Evolutionary conservation across 495 filamentous ascomycete genomes (phyloP).

Genomic region (Collariella sp.): DNA sequence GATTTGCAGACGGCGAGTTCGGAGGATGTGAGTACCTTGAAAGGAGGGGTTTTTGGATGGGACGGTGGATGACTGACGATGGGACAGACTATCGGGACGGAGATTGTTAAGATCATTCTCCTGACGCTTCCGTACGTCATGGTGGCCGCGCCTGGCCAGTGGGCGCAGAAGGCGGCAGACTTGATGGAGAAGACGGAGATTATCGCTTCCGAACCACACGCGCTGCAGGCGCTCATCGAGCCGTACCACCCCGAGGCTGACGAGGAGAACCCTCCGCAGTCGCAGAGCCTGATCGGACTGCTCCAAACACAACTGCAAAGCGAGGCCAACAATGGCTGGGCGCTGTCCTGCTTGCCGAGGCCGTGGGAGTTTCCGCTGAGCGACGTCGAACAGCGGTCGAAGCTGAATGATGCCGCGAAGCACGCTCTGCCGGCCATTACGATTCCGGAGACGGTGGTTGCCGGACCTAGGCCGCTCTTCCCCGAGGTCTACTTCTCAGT

Average conservation of each 20-base stretch:
- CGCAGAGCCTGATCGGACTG: constrained; percentile 62
- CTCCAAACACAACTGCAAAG: constrained; percentile 76
- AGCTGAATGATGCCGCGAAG: constrained; percentile 53
- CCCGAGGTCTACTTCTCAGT: constrained; percentile 93
- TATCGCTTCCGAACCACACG: constrained; percentile 74
- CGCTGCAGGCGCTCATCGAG: constrained; percentile 73
- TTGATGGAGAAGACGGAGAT: constrained; percentile 91
- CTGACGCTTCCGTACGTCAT: constrained; percentile 88
- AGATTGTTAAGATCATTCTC: constrained; percentile 91
- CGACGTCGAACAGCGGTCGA: constrained; percentile 44
- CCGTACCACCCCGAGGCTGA: constrained; percentile 57
- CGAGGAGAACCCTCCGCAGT: constrained; percentile 30
- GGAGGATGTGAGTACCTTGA: constrained; percentile 61
- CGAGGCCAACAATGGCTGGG: constrained; percentile 64
- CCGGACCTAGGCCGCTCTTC: constrained; percentile 68
- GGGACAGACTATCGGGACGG: constrained; percentile 62
- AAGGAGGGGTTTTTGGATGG: neutral
- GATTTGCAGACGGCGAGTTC: constrained; percentile 85
- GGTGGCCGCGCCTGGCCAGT: constrained; percentile 54
- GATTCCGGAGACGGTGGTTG: constrained; percentile 63
- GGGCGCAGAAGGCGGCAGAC: constrained; percentile 58
- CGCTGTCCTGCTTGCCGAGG: constrained; percentile 70
- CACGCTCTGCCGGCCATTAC: constrained; percentile 65
- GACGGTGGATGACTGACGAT: constrained; percentile 9
- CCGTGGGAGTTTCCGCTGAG: constrained; percentile 59